Conservation (phyloP, 2,329 filamentous ascomycete genomes). For the Alternaria angustiovoidea region DNA sequence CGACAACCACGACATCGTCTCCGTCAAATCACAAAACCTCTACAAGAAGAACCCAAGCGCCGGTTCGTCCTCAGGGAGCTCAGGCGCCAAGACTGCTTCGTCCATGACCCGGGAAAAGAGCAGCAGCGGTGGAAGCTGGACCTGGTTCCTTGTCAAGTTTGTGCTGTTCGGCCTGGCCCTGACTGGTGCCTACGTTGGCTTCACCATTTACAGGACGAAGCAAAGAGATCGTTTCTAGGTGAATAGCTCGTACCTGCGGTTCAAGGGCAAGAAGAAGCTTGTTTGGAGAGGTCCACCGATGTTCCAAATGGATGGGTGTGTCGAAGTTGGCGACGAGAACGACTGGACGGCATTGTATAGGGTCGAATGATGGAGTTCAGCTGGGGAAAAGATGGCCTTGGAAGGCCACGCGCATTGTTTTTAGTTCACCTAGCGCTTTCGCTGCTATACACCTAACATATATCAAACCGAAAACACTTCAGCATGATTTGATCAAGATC, state of each 20-base stretch:
- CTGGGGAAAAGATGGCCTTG: slow-evolving; percentile 13
- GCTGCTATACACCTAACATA: slow-evolving; percentile 16
- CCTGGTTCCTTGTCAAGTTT: slow-evolving; percentile 82
- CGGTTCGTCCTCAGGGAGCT: slow-evolving; percentile 3
- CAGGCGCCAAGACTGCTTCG: slow-evolving; percentile 22
- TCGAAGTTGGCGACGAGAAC: slow-evolving; percentile 14
- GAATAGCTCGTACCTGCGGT: slow-evolving; percentile 16
- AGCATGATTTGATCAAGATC: background rate
- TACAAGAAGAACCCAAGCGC: slow-evolving; percentile 66
- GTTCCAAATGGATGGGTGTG: slow-evolving; percentile 10
- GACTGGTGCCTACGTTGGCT: slow-evolving; percentile 83
- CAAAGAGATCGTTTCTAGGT: slow-evolving; percentile 56
- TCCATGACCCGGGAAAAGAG: slow-evolving; percentile 57
- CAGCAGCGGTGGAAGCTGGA: slow-evolving; percentile 64
- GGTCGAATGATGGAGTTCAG: slow-evolving; percentile 24
- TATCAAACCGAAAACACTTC: slow-evolving; percentile 8
- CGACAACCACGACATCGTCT: slow-evolving; percentile 97
- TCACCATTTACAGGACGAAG: slow-evolving; percentile 79
- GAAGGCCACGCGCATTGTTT: slow-evolving; percentile 18
- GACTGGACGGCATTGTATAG: slow-evolving; percentile 29
- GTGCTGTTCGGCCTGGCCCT: slow-evolving; percentile 75
- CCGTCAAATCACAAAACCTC: slow-evolving; percentile 84
- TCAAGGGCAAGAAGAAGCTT: slow-evolving; percentile 5
- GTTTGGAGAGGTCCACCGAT: slow-evolving; percentile 1
- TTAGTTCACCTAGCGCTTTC: slow-evolving; percentile 16